A percentile compares a stretch with the other conserved stretches of the same genome.
Conservation (phyloP, 805 yeast genomes). For the Candida sphagnicola region DNA sequence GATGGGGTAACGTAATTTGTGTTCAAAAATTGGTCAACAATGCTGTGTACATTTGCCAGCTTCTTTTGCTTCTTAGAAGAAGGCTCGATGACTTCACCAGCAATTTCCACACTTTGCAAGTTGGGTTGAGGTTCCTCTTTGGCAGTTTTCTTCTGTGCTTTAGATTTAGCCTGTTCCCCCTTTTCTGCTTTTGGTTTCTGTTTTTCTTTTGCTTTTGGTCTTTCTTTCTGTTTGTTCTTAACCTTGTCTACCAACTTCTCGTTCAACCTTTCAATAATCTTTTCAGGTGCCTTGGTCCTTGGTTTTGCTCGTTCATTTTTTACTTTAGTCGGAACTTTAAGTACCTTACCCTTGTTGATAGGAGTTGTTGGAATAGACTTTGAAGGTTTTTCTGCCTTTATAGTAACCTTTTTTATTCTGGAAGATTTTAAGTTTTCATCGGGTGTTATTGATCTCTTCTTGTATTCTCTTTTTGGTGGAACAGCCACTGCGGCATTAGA, state of each 20-base stretch:
- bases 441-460: background rate
- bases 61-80: constrained; percentile 10
- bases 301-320: constrained; percentile 4
- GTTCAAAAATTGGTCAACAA: constrained; percentile 20
- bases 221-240: constrained; percentile 4
- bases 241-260: constrained; percentile 52
- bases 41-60: constrained; percentile 6
- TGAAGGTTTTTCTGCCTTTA: constrained; percentile 1
- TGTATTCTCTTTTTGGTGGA: background rate
- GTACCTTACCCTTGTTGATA: constrained; percentile 2
- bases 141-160: constrained; percentile 5
- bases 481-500: background rate
- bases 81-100: constrained; percentile 1
- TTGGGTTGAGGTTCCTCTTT: constrained; percentile 4
- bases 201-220: constrained; percentile 7
- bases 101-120: background rate
- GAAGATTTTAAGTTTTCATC: background rate
- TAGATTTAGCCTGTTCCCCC: constrained; percentile 6
- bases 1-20: constrained; percentile 16
- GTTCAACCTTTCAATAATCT: constrained; percentile 44
- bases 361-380: background rate
- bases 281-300: background rate
- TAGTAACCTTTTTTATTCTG: background rate
- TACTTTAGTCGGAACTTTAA: constrained; percentile 4
- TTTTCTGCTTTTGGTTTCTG: constrained; percentile 9